A percentile compares a stretch with the other conserved stretches of the same genome.
phyloP scores from a whole-genome alignment of 768 basidiomycete species.

The Pholiota molesta region DNA sequence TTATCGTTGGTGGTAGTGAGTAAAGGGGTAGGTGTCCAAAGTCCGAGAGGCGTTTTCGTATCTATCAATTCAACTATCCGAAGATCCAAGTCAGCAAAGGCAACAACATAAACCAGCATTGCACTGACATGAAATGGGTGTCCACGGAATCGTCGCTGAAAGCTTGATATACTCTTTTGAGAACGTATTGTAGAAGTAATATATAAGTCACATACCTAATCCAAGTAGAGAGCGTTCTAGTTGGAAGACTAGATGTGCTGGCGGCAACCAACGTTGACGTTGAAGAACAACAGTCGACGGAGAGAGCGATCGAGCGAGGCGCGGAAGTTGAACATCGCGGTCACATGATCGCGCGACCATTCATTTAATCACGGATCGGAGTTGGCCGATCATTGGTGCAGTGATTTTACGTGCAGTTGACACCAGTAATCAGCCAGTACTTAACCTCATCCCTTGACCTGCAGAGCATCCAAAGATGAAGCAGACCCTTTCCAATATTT shows the following conservation, averaged over 20 bases:
- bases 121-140: not conserved
- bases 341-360: conserved; percentile 8
- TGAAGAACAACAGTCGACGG: not conserved
- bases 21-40: not conserved
- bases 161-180: not conserved
- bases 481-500: too few species aligned
- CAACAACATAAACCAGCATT: not conserved
- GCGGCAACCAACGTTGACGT: not conserved
- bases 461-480: too few species aligned
- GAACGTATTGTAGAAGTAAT: too few species aligned
- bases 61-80: not conserved
- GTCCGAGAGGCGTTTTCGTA: not conserved
- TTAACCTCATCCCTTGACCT: too few species aligned
- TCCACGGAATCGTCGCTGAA: not conserved
- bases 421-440: too few species aligned
- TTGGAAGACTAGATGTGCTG: not conserved
- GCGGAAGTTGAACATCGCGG: conserved; percentile 6
- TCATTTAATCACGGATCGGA: not conserved
- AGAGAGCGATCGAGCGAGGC: not conserved
- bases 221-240: not conserved
- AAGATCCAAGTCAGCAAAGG: not conserved
- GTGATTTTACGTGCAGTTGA: too few species aligned
- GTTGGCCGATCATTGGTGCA: too few species aligned
- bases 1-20: not conserved
- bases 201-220: not conserved